Evolutionary conservation across 225 moss, liverwort and hornwort genomes (phyloP).

Genomic region (Takakia lepidozioides): DNA sequence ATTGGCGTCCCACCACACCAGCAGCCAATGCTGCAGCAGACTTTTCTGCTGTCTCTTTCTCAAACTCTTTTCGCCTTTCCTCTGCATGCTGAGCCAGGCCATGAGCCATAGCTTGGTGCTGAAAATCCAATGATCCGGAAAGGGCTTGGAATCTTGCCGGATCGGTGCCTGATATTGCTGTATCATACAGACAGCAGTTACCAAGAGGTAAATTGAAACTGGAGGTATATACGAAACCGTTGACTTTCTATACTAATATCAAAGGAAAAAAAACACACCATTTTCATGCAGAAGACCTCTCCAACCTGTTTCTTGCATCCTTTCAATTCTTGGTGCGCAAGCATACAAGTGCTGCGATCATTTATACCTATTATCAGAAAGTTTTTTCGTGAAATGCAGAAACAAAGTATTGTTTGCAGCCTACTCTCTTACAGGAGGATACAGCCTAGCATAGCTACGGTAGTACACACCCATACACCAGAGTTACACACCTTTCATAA

Average conservation of each 20-base stretch:
- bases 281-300: neutral
- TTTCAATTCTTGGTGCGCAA: no score
- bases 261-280: neutral
- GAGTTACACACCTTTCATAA: constrained; percentile 70
- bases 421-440: neutral
- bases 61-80: constrained; percentile 84
- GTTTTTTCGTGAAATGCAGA: neutral
- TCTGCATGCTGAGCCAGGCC: constrained; percentile 88
- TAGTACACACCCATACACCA: neutral
- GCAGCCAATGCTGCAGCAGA: constrained; percentile 27
- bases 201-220: neutral
- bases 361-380: neutral
- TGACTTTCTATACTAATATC: neutral
- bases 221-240: neutral
- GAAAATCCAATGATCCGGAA: constrained; percentile 87
- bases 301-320: no score
- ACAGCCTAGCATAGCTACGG: neutral
- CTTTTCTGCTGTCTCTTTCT: constrained; percentile 77
- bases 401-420: neutral
- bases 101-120: constrained; percentile 89
- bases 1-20: constrained; percentile 53
- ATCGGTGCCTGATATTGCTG: constrained; percentile 78
- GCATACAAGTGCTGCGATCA: no score
- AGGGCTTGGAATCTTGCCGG: constrained; percentile 80
- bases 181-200: constrained; percentile 5